phyloP scores from a whole-genome alignment of 768 basidiomycete species.

The Collybia mongolica region DNA sequence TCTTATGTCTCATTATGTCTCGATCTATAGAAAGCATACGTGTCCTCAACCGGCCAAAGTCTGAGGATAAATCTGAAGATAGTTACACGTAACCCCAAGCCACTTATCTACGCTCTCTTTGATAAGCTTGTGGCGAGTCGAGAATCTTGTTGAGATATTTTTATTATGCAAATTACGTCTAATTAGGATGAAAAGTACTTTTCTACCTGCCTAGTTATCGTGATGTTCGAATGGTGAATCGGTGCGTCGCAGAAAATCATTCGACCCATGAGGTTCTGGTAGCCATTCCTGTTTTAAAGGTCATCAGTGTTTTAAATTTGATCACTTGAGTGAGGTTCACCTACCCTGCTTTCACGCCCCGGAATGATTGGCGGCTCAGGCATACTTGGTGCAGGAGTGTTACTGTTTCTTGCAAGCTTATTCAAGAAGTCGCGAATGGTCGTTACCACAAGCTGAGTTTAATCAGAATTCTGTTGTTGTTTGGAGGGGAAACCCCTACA shows the following conservation, averaged over 20 bases:
- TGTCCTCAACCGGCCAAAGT: slow-evolving; percentile 34
- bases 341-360: slow-evolving; percentile 27
- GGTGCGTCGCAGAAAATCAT: slow-evolving; percentile 29
- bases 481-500: slow-evolving; percentile 40
- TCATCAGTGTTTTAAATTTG: background rate
- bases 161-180: background rate
- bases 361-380: slow-evolving; percentile 23
- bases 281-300: slow-evolving; percentile 29
- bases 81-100: background rate
- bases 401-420: slow-evolving; percentile 47
- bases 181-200: background rate
- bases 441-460: slow-evolving; percentile 54
- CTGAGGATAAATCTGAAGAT: slow-evolving; percentile 17
- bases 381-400: slow-evolving; percentile 30
- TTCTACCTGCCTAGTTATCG: slow-evolving; percentile 11
- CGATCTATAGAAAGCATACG: slow-evolving; percentile 49
- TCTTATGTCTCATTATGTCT: slow-evolving; percentile 3
- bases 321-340: slow-evolving; percentile 1
- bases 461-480: background rate
- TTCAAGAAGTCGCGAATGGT: slow-evolving; percentile 70
- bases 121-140: background rate
- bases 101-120: background rate
- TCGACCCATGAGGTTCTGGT: slow-evolving; percentile 23
- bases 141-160: background rate
- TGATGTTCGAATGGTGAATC: slow-evolving; percentile 41